Percentiles rank a stretch among this genome's conserved stretches.
These are phyloP conservation scores for Hanseniaspora thailandica DNA, from an alignment of 805 yeast genomes.

Conservation along the genomic window DNA sequence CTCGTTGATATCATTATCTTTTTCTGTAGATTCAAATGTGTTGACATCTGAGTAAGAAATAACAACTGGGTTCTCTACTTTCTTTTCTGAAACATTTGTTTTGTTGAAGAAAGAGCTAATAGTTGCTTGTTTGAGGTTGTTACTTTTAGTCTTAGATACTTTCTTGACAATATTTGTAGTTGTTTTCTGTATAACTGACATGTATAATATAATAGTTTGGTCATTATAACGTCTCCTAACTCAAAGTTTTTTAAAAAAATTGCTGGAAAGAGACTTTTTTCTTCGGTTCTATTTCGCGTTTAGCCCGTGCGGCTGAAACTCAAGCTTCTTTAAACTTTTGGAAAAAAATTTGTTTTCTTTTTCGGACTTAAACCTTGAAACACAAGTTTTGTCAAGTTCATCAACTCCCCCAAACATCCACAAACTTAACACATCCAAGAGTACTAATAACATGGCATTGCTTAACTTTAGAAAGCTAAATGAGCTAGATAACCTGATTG, in stretches of 20 bases:
- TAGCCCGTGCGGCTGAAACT: not conserved
- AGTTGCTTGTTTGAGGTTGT: not conserved
- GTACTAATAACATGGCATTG: not conserved
- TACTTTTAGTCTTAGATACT: constrained; percentile 17
- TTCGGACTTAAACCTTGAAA: not conserved
- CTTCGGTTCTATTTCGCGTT: not conserved
- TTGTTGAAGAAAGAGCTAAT: not conserved
- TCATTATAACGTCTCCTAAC: too few relatives aligned
- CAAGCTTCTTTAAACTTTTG: too few relatives aligned
- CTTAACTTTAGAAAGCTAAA: not conserved
- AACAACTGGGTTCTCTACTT: too few relatives aligned
- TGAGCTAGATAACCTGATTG: not conserved
- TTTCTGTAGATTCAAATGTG: not conserved
- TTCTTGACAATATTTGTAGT: not conserved
- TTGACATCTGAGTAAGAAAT: not conserved
- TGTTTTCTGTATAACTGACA: not conserved
- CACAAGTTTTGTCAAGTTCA: not conserved
- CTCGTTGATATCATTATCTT: not conserved
- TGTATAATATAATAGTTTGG: not conserved
- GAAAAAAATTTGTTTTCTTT: too few relatives aligned
- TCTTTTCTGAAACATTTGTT: not conserved
- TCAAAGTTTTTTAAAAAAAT: too few relatives aligned
- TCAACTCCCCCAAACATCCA: not conserved
- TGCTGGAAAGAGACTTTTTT: too few relatives aligned
- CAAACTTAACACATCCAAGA: too few relatives aligned